A percentile compares a stretch with the other conserved stretches of the same genome.
These are phyloP conservation scores for Penicillium sp. DNA, from an alignment of 2,329 filamentous ascomycete species.

Conservation along the genomic window DNA sequence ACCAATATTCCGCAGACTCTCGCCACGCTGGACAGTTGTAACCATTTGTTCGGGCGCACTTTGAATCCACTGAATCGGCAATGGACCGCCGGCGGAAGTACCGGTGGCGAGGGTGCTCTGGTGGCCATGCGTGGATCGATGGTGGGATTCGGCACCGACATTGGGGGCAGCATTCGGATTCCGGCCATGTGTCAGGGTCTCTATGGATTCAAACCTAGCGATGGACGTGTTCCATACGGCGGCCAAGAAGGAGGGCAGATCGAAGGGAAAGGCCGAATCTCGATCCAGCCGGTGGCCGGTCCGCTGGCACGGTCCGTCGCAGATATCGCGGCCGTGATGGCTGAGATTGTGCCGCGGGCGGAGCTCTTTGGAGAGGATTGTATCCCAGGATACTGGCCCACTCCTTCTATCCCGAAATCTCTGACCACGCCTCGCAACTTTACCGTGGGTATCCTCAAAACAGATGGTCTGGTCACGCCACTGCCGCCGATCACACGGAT, in stretches of 20 bases:
- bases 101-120: conserved; percentile 59
- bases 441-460: conserved; percentile 41
- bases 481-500: conserved; percentile 38
- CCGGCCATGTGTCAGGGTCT: conserved; percentile 48
- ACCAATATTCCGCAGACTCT: conserved; percentile 62
- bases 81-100: conserved; percentile 58
- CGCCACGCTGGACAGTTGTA: conserved; percentile 52
- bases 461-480: conserved; percentile 32
- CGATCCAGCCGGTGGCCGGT: conserved; percentile 46
- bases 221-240: conserved; percentile 46
- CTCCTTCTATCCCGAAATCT: conserved; percentile 4
- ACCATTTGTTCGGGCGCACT: conserved; percentile 57
- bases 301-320: conserved; percentile 36
- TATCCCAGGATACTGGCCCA: conserved; percentile 38
- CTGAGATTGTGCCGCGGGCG: conserved; percentile 46
- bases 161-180: conserved; percentile 44
- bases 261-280: conserved; percentile 44
- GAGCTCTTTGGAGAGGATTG: conserved; percentile 48
- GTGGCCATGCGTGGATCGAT: conserved; percentile 54
- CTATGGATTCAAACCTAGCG: conserved; percentile 48
- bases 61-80: conserved; percentile 58
- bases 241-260: conserved; percentile 46
- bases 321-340: conserved; percentile 45
- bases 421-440: conserved; percentile 26
- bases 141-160: conserved; percentile 59